A percentile compares a stretch with the other conserved stretches of the same genome.
Evolutionary conservation across 768 basidiomycete species (phyloP).

Genomic region (Dentipellis sp.): DNA sequence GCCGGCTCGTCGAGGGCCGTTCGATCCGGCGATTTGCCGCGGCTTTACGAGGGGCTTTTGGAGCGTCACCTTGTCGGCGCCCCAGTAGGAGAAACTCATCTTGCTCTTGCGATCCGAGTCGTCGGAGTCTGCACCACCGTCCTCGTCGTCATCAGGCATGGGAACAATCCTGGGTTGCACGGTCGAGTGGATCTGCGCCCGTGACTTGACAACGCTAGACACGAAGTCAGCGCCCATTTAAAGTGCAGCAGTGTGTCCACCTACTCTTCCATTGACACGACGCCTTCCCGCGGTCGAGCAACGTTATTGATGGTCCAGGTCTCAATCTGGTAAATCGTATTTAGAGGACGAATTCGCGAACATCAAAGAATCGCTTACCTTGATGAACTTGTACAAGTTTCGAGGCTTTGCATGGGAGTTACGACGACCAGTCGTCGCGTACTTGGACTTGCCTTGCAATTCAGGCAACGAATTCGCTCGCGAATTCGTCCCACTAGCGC

Average conservation of each 20-base stretch:
- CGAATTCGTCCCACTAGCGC: constrained; percentile 36
- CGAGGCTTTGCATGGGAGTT: constrained; percentile 73
- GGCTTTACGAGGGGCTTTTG: constrained; percentile 65
- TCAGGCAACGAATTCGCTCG: constrained; percentile 78
- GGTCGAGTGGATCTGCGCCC: constrained; percentile 46
- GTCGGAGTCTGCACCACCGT: constrained; percentile 56
- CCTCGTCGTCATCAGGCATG: constrained; percentile 52
- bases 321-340: constrained; percentile 48
- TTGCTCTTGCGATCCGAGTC: constrained; percentile 87
- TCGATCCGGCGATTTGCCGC: constrained; percentile 21
- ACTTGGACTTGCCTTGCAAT: constrained; percentile 73
- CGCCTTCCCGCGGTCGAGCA: constrained; percentile 66
- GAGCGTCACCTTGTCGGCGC: constrained; percentile 83
- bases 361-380: constrained; percentile 35
- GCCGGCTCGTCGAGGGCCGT: constrained; percentile 27
- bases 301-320: constrained; percentile 80
- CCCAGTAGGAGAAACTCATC: constrained; percentile 94
- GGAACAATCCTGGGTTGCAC: constrained; percentile 61
- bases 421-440: constrained; percentile 72
- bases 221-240: constrained; percentile 5
- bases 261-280: constrained; percentile 88
- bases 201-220: constrained; percentile 59
- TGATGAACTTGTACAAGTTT: constrained; percentile 90
- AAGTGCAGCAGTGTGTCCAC: constrained; percentile 20
- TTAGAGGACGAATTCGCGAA: constrained; percentile 1